These are phyloP conservation scores for Rhytidiadelphus loreus DNA, from an alignment of 225 moss, liverwort and hornwort species.

Conservation along the genomic window DNA sequence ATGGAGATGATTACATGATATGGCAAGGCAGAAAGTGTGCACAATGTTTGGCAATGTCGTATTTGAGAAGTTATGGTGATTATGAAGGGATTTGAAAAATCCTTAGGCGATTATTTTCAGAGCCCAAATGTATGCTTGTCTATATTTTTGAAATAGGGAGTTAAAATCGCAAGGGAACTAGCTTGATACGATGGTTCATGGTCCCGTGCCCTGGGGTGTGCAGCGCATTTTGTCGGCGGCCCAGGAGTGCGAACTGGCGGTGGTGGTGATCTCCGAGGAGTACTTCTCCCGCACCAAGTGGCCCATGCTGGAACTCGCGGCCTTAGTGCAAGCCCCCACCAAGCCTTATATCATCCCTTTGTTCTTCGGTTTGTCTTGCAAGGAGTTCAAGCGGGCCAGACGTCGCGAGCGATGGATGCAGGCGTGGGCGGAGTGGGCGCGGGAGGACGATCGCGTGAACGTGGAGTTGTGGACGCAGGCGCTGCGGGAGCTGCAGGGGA, in stretches of 20 bases:
- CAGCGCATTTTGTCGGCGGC: background rate
- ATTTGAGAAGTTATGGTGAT: background rate
- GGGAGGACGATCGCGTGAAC: background rate
- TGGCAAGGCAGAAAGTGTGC: background rate
- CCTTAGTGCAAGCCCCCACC: background rate
- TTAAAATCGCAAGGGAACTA: too few species aligned
- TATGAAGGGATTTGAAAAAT: too few species aligned
- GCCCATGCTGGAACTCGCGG: slow-evolving; percentile 3
- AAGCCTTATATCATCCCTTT: background rate
- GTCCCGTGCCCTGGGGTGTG: background rate
- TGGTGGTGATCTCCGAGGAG: slow-evolving; percentile 6
- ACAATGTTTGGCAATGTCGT: too few species aligned
- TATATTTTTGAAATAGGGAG: background rate
- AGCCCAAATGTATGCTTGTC: background rate
- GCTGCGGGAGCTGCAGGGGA: background rate
- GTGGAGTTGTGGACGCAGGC: background rate
- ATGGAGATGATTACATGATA: background rate
- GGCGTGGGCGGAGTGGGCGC: slow-evolving; percentile 4
- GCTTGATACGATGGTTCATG: background rate
- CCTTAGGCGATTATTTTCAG: background rate
- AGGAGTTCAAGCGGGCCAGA: background rate
- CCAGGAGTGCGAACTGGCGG: background rate
- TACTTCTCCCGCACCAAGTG: slow-evolving; percentile 1
- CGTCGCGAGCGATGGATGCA: background rate
- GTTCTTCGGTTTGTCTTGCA: slow-evolving; percentile 10